Evolutionary conservation across 306 rosid genomes (phyloP), one percentile per base, ranked within the genome.

Genomic region (Cicer cuneatum): DNA sequence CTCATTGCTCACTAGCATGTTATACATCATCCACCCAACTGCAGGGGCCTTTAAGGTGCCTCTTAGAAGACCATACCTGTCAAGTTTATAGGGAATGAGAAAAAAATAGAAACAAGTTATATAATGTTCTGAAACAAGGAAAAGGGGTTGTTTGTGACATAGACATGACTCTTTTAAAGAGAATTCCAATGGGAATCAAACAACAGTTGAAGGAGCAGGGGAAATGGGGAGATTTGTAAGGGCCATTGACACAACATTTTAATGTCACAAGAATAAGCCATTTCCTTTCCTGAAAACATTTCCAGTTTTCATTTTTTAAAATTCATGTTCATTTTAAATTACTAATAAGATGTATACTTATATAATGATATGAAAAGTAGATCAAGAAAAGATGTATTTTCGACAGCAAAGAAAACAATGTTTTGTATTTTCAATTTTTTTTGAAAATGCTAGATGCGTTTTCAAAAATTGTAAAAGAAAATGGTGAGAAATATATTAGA

Each of bases 1-100:
- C 84, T 86, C 91, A 62, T 93, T 89, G 88, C 97, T 93, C 76
- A 93, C 98, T 5, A 93, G 97, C 83, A 93, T 77, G 83, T 90
- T 93, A 59, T 93, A 94, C 95, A 94, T 86, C 97, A 91, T 90
- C 98, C 97, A 94, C 14, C 98, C 97, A 73, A 94, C 85, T 18
- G 96, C 98, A n/a, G 97, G 97, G 12, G 97, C 90, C 85, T 86
- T 90, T 76, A 94, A 83, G 56, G 98, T 91, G 59, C 96, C 98
- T 78, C 93, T 83, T 45, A 94, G 90, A 57, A 91, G 85, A 69
- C 96, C 93, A 41, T 93, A 91, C 90, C 98, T 93, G 83, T 47
- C 7, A 69, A 35, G 72, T 74, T 80, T 64, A 52, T 13, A 61
- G 75, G 54, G 45, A 66, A 65, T 43, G 2, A 18, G 39, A 61